Evolutionary conservation across 257 asterid species (phyloP).

Genomic region (Cordia subcordata): DNA sequence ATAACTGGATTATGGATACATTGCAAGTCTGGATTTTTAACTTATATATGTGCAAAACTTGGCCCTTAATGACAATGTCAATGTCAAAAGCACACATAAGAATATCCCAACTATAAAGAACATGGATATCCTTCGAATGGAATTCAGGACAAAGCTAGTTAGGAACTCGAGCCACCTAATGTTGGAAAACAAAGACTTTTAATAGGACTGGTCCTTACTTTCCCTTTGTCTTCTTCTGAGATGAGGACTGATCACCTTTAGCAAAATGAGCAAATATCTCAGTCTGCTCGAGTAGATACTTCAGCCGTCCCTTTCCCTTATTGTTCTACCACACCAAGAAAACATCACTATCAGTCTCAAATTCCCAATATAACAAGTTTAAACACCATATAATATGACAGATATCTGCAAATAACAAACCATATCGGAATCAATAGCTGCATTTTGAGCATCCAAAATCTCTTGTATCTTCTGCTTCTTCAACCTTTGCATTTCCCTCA

Average conservation of each 20-base stretch:
- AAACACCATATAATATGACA: neutral
- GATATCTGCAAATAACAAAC: conserved; percentile 30
- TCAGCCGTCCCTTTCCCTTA: conserved; percentile 89
- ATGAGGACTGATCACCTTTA: conserved; percentile 64
- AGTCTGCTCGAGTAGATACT: conserved; percentile 93
- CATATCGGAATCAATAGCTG: conserved; percentile 93
- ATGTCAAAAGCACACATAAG: no score
- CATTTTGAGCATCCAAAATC: conserved; percentile 86
- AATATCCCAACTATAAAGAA: no score
- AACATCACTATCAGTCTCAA: conserved; percentile 12
- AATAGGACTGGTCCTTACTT: conserved; percentile 31
- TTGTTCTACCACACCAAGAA: conserved; percentile 51
- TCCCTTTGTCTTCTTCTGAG: conserved; percentile 79
- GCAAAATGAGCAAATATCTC: conserved; percentile 99
- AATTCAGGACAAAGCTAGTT: neutral
- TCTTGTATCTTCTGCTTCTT: conserved; percentile 91
- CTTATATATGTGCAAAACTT: no score
- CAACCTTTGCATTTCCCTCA: conserved; percentile 72
- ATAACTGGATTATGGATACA: no score
- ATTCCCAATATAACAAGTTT: neutral
- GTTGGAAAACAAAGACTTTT: neutral
- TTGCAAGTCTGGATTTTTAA: no score
- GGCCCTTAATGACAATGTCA: no score
- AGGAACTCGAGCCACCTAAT: neutral
- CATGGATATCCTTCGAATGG: neutral